These are phyloP conservation scores for Neospora caninum DNA, from an alignment of 169 alveolate genomes.

Conservation along the genomic window DNA sequence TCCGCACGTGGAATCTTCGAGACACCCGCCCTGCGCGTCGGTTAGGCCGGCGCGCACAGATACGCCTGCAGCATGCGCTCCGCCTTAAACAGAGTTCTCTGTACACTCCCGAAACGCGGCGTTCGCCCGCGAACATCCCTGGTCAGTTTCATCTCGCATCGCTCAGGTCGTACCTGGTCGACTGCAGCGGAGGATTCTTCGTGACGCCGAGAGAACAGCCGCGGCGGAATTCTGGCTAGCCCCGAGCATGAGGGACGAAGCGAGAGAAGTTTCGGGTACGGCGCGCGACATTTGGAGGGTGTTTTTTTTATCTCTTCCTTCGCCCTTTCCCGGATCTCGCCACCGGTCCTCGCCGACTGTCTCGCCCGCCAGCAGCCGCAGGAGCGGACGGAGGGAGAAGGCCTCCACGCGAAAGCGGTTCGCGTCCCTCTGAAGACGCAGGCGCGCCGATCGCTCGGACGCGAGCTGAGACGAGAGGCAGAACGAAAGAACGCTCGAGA, in stretches of 20 bases:
- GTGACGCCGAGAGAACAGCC: background rate
- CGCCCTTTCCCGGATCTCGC: background rate
- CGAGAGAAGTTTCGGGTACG: background rate
- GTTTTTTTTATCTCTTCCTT: background rate
- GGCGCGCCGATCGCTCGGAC: background rate
- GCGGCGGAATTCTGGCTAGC: background rate
- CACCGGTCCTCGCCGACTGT: background rate
- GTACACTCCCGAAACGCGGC: no score
- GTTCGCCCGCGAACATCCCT: no score
- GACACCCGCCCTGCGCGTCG: no score
- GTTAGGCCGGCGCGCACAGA: no score
- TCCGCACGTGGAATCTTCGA: no score
- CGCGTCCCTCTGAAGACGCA: background rate
- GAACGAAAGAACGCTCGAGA: background rate
- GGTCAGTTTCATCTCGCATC: no score
- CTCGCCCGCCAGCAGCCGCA: conserved; percentile 30
- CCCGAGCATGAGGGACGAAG: background rate
- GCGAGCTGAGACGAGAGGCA: background rate
- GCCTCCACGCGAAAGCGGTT: background rate
- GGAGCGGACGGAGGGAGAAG: conserved; percentile 5
- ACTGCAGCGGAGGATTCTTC: background rate
- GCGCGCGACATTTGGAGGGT: background rate
- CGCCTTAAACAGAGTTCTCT: no score
- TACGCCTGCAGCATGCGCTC: no score
- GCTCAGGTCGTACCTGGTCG: background rate